A percentile compares a stretch with the other conserved stretches of the same genome.
Evolutionary conservation across 2,329 filamentous ascomycete species (phyloP).

Genomic region (Aciculosporium take): DNA sequence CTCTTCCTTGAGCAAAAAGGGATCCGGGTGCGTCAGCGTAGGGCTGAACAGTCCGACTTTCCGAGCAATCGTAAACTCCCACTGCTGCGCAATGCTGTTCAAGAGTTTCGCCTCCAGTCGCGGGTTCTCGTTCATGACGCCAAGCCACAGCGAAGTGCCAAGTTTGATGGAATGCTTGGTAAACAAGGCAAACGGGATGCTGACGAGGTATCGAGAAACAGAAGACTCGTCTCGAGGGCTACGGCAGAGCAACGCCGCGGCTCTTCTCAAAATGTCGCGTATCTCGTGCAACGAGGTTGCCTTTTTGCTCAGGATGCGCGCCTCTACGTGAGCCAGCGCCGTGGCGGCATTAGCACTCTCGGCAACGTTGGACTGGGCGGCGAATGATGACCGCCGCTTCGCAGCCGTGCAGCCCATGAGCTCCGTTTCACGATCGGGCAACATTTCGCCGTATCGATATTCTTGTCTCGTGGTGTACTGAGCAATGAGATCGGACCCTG

Average conservation of each 20-base stretch:
- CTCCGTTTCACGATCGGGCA: constrained; percentile 54
- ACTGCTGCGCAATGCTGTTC: constrained; percentile 76
- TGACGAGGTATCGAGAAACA: constrained; percentile 76
- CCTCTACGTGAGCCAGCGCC: constrained; percentile 59
- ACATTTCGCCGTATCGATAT: constrained; percentile 72
- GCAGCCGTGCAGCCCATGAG: constrained; percentile 47
- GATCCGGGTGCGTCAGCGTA: constrained; percentile 60
- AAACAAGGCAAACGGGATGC: constrained; percentile 84
- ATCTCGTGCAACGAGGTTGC: constrained; percentile 59
- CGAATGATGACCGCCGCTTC: constrained; percentile 36
- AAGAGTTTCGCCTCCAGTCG: constrained; percentile 75
- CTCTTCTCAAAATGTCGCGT: constrained; percentile 67
- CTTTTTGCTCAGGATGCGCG: constrained; percentile 53
- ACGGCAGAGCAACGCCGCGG: constrained; percentile 74
- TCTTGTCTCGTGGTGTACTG: constrained; percentile 96
- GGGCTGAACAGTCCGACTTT: constrained; percentile 70
- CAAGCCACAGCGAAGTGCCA: constrained; percentile 89
- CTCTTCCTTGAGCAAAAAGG: constrained; percentile 82
- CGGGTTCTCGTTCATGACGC: constrained; percentile 92
- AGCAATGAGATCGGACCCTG: constrained; percentile 87
- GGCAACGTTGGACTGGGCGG: constrained; percentile 31
- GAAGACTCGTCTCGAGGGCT: constrained; percentile 60
- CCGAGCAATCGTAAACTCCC: constrained; percentile 70
- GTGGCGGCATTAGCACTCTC: constrained; percentile 46
- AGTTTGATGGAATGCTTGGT: constrained; percentile 92